Base-by-base conservation (phyloP, 257 asterid genomes). In the Plantago major region DNA sequence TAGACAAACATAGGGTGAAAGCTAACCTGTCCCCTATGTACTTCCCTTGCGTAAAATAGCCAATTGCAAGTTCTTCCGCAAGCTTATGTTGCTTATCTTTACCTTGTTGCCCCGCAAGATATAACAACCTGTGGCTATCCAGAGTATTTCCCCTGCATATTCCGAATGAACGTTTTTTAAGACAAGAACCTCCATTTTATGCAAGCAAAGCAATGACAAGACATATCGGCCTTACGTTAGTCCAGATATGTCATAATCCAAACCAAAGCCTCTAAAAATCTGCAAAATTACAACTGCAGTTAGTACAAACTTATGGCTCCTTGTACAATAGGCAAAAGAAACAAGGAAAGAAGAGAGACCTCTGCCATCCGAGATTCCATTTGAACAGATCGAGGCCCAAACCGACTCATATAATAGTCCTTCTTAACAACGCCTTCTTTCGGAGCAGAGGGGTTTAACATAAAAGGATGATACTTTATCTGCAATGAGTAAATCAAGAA, bases 21-120 rank as follows among this genome's bases (percentile, higher is more conserved):
- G 11, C 68, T 77, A n/a, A 86, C 99, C 83, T 77, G 76, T 86
- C 97, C 45, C 97, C 97, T 11, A 92, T 77, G 56, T 73, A 92
- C 75, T 74, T 89, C n/a, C 87, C 99, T 68, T 68, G 82, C 0
- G 86, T 77, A 75, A 92, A 89, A 75, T 89, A 89, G 71, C 97
- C 97, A 17, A 68, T 54, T 60, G 60, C 60, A 68, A 92, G 84
- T 80, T 86, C 91, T 75, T 92, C 94, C 2, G 77, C 84, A 9
- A 89, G 94, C 7, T 80, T 67, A 62, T 92, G 83, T 69, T 92
- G 99, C 81, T 83, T 86, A 17, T 83, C 95, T 10, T 19, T 55
- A 12, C 85, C 87, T 64, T 77, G 88, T 43, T 72, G 64, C 28
- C 91, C 95, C 40, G 91, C 95, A 65, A 81, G 74, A 64, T 75